These are phyloP conservation scores for Bothriochloa decipiens DNA, from an alignment of 176 grass and related monocot species.

Conservation along the genomic window DNA sequence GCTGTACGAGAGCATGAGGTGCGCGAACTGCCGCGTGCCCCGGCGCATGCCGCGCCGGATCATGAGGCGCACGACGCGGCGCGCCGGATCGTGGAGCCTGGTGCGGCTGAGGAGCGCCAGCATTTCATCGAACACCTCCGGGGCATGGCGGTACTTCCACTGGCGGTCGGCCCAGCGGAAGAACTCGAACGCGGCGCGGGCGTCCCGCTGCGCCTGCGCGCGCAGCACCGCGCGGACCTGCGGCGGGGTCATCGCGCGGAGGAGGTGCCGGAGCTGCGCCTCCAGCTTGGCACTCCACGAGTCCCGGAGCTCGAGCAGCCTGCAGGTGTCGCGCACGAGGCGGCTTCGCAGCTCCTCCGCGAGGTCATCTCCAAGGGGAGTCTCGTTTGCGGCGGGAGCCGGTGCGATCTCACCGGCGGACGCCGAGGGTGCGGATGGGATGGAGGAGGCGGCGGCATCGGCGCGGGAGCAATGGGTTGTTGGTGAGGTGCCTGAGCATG, in stretches of 20 bases:
- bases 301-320: slow-evolving; percentile 64
- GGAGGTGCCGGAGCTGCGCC: slow-evolving; percentile 64
- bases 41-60: slow-evolving; percentile 59
- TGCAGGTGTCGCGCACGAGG: slow-evolving; percentile 67
- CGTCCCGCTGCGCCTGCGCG: slow-evolving; percentile 57
- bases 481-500: slow-evolving; percentile 32
- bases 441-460: slow-evolving; percentile 22
- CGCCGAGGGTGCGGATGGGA: slow-evolving; percentile 16
- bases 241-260: slow-evolving; percentile 64
- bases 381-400: not conserved
- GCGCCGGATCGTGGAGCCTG: slow-evolving; percentile 73
- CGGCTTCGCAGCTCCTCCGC: slow-evolving; percentile 63
- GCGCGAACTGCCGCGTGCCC: slow-evolving; percentile 53
- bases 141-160: slow-evolving; percentile 87
- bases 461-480: slow-evolving; percentile 9
- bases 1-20: slow-evolving; percentile 91
- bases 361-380: not conserved
- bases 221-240: too few species aligned
- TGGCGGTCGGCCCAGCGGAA: slow-evolving; percentile 85
- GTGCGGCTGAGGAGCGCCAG: slow-evolving; percentile 76
- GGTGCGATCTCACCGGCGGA: not conserved
- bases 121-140: slow-evolving; percentile 81
- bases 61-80: slow-evolving; percentile 82
- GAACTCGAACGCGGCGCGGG: slow-evolving; percentile 70
- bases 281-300: slow-evolving; percentile 77